phyloP scores from a whole-genome alignment of 345 rosid genomes.

The Syzygium grande region DNA sequence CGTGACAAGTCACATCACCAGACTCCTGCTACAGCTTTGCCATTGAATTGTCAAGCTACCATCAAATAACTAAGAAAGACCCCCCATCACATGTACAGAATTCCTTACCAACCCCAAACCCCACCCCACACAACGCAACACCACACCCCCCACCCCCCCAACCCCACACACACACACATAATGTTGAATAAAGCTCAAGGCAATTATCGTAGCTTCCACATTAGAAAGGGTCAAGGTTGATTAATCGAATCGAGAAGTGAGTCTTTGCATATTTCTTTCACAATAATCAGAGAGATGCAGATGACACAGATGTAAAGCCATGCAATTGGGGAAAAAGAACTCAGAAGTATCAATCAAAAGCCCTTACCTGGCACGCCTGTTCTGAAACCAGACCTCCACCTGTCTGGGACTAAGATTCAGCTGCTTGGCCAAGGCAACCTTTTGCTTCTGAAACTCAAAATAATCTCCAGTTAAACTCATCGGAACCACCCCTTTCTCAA shows the following conservation, averaged over 20 bases:
- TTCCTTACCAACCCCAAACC: background rate
- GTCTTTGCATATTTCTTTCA: background rate
- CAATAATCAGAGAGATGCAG: background rate
- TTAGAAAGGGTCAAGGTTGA: background rate
- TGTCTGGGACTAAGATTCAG: slow-evolving; percentile 76
- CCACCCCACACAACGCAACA: no score
- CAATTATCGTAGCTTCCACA: no score
- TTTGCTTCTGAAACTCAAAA: slow-evolving; percentile 53
- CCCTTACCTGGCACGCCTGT: slow-evolving; percentile 78
- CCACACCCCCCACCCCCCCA: background rate
- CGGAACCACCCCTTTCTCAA: background rate
- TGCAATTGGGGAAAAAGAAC: background rate
- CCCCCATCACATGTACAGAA: background rate
- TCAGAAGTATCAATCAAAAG: background rate
- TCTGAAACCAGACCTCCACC: slow-evolving; percentile 95
- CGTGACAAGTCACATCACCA: background rate
- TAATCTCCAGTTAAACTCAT: background rate
- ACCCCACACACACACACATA: background rate
- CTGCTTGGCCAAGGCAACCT: slow-evolving; percentile 63
- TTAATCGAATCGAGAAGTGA: background rate
- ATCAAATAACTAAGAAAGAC: background rate
- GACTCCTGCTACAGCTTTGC: background rate
- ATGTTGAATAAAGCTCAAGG: no score
- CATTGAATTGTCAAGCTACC: background rate
- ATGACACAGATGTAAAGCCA: background rate